Evolutionary conservation across 768 basidiomycete genomes (phyloP).

Genomic region (Amanita jacksonii): DNA sequence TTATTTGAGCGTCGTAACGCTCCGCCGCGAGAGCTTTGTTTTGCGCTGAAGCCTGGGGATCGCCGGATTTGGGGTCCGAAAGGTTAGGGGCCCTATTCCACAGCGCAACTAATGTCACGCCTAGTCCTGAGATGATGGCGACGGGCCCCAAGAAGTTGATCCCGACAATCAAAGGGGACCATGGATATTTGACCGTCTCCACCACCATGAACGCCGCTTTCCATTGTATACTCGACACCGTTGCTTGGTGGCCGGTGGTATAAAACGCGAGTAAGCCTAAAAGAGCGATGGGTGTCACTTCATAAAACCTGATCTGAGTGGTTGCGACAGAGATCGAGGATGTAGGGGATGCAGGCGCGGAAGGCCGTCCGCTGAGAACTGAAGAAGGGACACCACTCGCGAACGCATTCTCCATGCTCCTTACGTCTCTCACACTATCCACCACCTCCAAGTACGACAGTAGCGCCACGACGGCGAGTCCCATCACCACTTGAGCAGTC

Average conservation of each 20-base stretch:
- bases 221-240: conserved; percentile 89
- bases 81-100: conserved; percentile 74
- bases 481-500: conserved; percentile 74
- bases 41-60: background rate
- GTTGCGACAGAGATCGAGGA: conserved; percentile 8
- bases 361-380: conserved; percentile 23
- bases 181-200: conserved; percentile 56
- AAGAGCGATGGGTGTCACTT: conserved; percentile 65
- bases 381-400: conserved; percentile 35
- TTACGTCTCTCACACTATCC: conserved; percentile 73
- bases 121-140: conserved; percentile 47
- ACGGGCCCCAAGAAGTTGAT: conserved; percentile 74
- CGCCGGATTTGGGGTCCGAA: conserved; percentile 7
- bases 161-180: conserved; percentile 63
- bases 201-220: conserved; percentile 85
- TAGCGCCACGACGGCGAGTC: conserved; percentile 51
- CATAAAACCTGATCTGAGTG: conserved; percentile 45
- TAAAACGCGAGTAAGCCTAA: conserved; percentile 74
- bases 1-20: conserved; percentile 23
- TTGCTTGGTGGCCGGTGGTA: conserved; percentile 87
- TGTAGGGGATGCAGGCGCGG: conserved; percentile 15
- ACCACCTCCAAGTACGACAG: conserved; percentile 73
- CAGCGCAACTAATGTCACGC: conserved; percentile 60
- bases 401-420: conserved; percentile 42
- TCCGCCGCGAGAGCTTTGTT: conserved; percentile 5